Evolutionary conservation across 2,329 filamentous ascomycete genomes (phyloP).

Genomic region (Clonostachys solani): DNA sequence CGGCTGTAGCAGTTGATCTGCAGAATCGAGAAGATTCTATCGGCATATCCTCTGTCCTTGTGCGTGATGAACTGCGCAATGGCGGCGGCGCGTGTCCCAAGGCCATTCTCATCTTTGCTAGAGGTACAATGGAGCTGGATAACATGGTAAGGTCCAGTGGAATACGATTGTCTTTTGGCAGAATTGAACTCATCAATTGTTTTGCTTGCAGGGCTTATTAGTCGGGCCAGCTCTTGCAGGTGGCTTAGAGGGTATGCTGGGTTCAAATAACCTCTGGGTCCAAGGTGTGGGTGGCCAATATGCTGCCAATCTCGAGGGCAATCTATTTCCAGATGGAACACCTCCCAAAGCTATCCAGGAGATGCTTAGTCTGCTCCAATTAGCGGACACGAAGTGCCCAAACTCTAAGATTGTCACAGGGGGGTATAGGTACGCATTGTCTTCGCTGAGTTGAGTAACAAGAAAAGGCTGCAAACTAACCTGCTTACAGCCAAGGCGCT

Average conservation of each 20-base stretch:
- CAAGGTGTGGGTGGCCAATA: slow-evolving; percentile 39
- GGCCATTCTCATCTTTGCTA: slow-evolving; percentile 32
- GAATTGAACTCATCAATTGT: neutral
- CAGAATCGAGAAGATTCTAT: no score
- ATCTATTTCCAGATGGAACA: slow-evolving; percentile 30
- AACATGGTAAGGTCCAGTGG: slow-evolving; percentile 24
- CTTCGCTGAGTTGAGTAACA: neutral
- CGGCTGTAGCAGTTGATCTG: no score
- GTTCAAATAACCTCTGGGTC: slow-evolving; percentile 24
- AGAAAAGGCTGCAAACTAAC: neutral
- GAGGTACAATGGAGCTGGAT: slow-evolving; percentile 29
- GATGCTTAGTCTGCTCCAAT: slow-evolving; percentile 29
- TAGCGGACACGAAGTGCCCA: slow-evolving; percentile 36
- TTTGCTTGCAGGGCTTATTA: slow-evolving; percentile 11
- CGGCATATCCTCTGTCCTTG: no score
- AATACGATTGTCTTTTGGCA: neutral
- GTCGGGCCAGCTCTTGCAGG: slow-evolving; percentile 19
- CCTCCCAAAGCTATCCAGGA: slow-evolving; percentile 29
- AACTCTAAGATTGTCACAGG: slow-evolving; percentile 35
- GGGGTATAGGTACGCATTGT: slow-evolving; percentile 20
- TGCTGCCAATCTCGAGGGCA: slow-evolving; percentile 23
- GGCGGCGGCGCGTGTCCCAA: slow-evolving; percentile 23
- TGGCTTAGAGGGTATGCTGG: slow-evolving; percentile 16
- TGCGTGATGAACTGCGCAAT: slow-evolving; percentile 15
- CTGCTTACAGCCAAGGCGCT: slow-evolving; percentile 26